Conservation (phyloP, 805 yeast genomes). For the Suhomyces vadensis region DNA sequence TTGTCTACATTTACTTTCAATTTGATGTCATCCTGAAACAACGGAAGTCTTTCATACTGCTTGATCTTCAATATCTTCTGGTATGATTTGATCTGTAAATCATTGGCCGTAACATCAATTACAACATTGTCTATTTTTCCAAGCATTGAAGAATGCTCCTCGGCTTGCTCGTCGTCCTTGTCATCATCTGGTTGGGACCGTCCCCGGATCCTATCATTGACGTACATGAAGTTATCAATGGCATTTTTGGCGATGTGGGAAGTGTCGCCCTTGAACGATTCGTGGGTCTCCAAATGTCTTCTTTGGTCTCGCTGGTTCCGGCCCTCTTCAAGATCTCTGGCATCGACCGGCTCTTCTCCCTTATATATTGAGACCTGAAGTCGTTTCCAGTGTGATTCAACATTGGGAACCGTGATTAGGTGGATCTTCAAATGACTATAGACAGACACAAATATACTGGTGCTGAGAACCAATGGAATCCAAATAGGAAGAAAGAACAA, state of each 20-base stretch:
- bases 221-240: conserved; percentile 39
- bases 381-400: conserved; percentile 34
- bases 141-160: conserved; percentile 2
- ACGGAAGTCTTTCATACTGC: conserved; percentile 25
- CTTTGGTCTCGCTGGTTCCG: conserved; percentile 30
- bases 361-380: conserved; percentile 36
- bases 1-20: conserved; percentile 41
- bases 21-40: conserved; percentile 25
- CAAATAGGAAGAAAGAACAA: conserved; percentile 47
- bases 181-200: conserved; percentile 11
- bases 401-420: conserved; percentile 23
- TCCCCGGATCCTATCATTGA: conserved; percentile 19
- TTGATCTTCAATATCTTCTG: conserved; percentile 15
- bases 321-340: conserved; percentile 34
- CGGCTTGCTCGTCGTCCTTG: conserved; percentile 12
- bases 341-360: conserved; percentile 25
- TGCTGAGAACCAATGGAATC: conserved; percentile 47
- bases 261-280: conserved; percentile 44
- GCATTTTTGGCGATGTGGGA: conserved; percentile 37
- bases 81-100: conserved; percentile 19
- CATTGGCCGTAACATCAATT: conserved; percentile 26
- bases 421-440: conserved; percentile 42
- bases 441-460: conserved; percentile 37
- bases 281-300: conserved; percentile 26
- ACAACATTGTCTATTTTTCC: conserved; percentile 18